A percentile compares a stretch with the other conserved stretches of the same genome.
These are phyloP conservation scores for Xylariaceae sp. DNA, from an alignment of 2,329 filamentous ascomycete genomes.

Conservation along the genomic window DNA sequence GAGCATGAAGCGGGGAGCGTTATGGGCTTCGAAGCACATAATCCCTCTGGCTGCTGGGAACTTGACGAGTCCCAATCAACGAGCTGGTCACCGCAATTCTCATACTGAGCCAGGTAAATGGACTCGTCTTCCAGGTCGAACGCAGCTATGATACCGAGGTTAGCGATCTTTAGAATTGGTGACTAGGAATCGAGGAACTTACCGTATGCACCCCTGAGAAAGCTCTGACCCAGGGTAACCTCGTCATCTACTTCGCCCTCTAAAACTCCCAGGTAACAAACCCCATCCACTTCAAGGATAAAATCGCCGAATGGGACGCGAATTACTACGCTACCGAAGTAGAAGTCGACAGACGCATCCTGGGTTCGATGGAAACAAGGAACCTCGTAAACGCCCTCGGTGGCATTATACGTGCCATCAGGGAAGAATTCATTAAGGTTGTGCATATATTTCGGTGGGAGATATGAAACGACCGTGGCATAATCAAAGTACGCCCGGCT, in stretches of 20 bases:
- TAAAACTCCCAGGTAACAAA: constrained; percentile 15
- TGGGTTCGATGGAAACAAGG: constrained; percentile 16
- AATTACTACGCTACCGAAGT: constrained; percentile 16
- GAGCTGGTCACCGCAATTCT: constrained; percentile 19
- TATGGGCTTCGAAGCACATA: constrained; percentile 8
- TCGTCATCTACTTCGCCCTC: neutral
- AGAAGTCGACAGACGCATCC: constrained; percentile 20
- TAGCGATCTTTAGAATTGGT: neutral
- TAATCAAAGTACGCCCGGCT: constrained; percentile 16
- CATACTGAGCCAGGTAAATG: constrained; percentile 24
- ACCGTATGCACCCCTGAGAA: constrained; percentile 23
- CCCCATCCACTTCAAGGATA: constrained; percentile 12
- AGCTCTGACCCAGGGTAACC: constrained; percentile 17
- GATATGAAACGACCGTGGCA: constrained; percentile 11
- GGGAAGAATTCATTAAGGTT: constrained; percentile 10
- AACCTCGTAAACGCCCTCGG: constrained; percentile 13
- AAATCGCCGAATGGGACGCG: constrained; percentile 21
- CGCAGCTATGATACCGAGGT: constrained; percentile 14
- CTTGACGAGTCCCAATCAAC: constrained; percentile 13
- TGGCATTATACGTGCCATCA: constrained; percentile 10
- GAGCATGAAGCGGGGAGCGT: constrained; percentile 11
- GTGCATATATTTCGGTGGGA: constrained; percentile 11
- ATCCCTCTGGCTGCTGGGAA: constrained; percentile 5
- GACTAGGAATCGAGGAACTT: neutral
- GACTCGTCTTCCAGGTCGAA: constrained; percentile 20